Evolutionary conservation across 768 basidiomycete species (phyloP).

Genomic region (Tubosaeta sp.): DNA sequence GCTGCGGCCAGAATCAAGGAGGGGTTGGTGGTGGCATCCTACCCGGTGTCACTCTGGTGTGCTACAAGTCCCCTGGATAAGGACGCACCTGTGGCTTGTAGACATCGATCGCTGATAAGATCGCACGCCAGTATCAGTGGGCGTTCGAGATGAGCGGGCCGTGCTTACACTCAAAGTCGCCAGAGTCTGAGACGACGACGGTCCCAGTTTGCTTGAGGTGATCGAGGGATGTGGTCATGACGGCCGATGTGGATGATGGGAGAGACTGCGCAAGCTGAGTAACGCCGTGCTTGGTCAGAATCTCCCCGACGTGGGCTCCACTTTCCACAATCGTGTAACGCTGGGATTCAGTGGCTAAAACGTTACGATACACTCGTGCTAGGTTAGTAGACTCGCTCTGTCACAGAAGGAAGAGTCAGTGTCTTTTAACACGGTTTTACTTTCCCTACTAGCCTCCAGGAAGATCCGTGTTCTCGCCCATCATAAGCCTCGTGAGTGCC

Average conservation of each 20-base stretch:
- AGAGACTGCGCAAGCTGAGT: not conserved
- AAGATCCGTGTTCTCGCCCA: too few relatives aligned
- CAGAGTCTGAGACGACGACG: slow-evolving; percentile 95
- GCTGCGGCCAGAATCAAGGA: slow-evolving; percentile 91
- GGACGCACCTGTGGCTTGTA: slow-evolving; percentile 85
- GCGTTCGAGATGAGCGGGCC: slow-evolving; percentile 8
- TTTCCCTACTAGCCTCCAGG: too few relatives aligned
- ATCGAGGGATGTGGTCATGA: slow-evolving; percentile 79
- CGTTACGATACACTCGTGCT: too few relatives aligned
- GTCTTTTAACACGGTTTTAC: too few relatives aligned
- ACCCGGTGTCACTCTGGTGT: slow-evolving; percentile 12
- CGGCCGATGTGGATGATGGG: slow-evolving; percentile 25
- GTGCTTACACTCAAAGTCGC: slow-evolving; percentile 79
- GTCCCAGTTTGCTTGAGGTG: slow-evolving; percentile 89
- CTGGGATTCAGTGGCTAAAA: too few relatives aligned
- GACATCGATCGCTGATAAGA: slow-evolving; percentile 74
- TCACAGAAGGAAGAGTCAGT: too few relatives aligned
- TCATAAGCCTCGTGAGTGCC: too few relatives aligned
- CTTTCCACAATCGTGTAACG: not conserved
- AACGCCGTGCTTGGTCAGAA: slow-evolving; percentile 4
- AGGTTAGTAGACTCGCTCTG: too few relatives aligned
- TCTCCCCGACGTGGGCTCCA: not conserved
- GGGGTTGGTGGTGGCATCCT: slow-evolving; percentile 99
- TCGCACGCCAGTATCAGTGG: slow-evolving; percentile 18
- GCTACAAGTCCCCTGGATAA: not conserved